Percentiles rank a stretch among this genome's conserved stretches.
Evolutionary conservation across 116 monocot genomes (phyloP).

Genomic region (Zostera marina): DNA sequence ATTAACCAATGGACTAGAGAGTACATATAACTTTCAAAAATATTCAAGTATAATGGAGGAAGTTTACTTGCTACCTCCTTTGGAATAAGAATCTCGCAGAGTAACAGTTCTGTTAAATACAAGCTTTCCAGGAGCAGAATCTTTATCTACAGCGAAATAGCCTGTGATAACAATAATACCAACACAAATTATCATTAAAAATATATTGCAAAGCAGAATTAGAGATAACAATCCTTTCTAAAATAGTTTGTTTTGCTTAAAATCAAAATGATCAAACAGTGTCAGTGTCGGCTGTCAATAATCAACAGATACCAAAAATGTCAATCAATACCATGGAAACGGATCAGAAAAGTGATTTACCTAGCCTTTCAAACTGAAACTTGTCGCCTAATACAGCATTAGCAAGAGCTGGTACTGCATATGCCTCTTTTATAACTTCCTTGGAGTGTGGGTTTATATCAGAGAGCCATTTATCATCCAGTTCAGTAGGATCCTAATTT

Average conservation of each 20-base stretch:
- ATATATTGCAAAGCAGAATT: too few species aligned
- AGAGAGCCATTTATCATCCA: conserved; percentile 62
- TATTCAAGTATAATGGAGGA: too few species aligned
- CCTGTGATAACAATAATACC: conserved; percentile 21
- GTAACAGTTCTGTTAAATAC: conserved; percentile 89
- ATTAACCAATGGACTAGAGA: too few species aligned
- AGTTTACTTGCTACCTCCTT: conserved; percentile 2
- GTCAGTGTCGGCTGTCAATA: too few species aligned
- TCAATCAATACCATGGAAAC: not conserved
- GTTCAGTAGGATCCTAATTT: conserved; percentile 62
- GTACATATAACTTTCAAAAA: too few species aligned
- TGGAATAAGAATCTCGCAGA: conserved; percentile 55
- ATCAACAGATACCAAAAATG: too few species aligned
- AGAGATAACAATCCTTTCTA: too few species aligned
- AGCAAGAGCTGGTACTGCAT: conserved; percentile 52
- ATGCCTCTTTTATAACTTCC: conserved; percentile 63
- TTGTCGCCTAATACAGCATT: conserved; percentile 49
- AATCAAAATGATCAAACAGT: too few species aligned
- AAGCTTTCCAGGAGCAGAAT: conserved; percentile 48
- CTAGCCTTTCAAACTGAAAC: conserved; percentile 91
- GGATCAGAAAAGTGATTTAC: conserved; percentile 21
- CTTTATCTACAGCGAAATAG: conserved; percentile 56
- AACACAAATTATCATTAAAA: not conserved
- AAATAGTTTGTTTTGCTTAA: too few species aligned
- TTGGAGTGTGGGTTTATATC: conserved; percentile 81